Conservation (phyloP, 2,329 filamentous ascomycete genomes). For the Sarocladium kiliense region DNA sequence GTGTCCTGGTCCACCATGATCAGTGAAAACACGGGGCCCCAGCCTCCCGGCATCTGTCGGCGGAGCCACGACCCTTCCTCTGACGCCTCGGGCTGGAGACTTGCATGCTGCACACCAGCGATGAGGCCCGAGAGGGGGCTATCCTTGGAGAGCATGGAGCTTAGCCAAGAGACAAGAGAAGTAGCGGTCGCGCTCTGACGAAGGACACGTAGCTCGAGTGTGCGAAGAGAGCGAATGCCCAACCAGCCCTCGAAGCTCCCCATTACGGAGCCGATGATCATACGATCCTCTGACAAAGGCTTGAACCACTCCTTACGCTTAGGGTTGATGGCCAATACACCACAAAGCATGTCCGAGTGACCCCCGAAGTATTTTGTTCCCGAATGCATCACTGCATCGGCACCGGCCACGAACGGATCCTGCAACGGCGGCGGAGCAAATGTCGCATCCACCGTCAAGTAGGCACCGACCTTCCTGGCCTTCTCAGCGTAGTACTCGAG, state of each 20-base stretch:
- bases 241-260: conserved; percentile 91
- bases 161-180: conserved; percentile 67
- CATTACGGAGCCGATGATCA: conserved; percentile 79
- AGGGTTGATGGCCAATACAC: conserved; percentile 65
- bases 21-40: conserved; percentile 82
- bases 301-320: conserved; percentile 51
- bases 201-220: conserved; percentile 75
- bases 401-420: conserved; percentile 77
- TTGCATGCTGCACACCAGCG: conserved; percentile 66
- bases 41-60: conserved; percentile 88
- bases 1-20: conserved; percentile 53
- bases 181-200: conserved; percentile 70
- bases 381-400: conserved; percentile 84
- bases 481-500: conserved; percentile 66
- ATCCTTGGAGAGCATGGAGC: conserved; percentile 27
- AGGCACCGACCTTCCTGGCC: conserved; percentile 68
- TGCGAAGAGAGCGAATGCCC: conserved; percentile 78
- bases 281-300: conserved; percentile 60
- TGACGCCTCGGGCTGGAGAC: conserved; percentile 60
- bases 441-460: conserved; percentile 80
- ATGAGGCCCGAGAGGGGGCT: conserved; percentile 50
- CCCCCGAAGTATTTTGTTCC: conserved; percentile 97
- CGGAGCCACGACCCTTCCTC: conserved; percentile 65
- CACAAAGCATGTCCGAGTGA: conserved; percentile 89
- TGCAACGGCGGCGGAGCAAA: conserved; percentile 88